A percentile compares a stretch with the other conserved stretches of the same genome.
Evolutionary conservation across 2,329 filamentous ascomycete species (phyloP).

Genomic region (Hansfordia pulvinata): DNA sequence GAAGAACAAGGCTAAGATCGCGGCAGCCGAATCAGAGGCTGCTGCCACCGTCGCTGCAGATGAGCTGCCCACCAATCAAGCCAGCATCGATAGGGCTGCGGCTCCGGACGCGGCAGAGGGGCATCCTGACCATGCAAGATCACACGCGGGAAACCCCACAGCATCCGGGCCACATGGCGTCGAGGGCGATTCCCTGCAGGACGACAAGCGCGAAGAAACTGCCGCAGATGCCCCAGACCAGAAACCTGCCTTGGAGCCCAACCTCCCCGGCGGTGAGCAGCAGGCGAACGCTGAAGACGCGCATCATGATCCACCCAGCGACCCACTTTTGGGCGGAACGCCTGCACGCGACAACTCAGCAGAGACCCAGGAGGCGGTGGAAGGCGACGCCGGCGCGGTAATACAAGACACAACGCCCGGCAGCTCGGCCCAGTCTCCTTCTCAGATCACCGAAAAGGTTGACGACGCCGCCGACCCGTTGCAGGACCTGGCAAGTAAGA

Average conservation of each 20-base stretch:
- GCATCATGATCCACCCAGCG: conserved; percentile 5
- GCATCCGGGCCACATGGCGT: no score
- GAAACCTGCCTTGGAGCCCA: conserved; percentile 8
- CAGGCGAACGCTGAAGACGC: conserved; percentile 8
- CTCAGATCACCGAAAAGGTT: no score
- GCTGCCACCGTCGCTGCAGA: conserved; percentile 1
- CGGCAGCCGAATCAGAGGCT: conserved; percentile 2
- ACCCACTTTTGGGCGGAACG: conserved; percentile 8
- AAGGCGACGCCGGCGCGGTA: no score
- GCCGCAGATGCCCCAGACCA: no score
- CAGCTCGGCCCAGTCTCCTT: no score
- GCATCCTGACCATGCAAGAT: conserved; percentile 3
- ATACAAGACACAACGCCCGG: no score
- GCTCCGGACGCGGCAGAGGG: no score
- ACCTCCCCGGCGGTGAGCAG: conserved; percentile 11
- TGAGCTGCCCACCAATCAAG: no score
- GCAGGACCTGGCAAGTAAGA: conserved; percentile 13
- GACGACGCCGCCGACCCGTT: conserved; percentile 12
- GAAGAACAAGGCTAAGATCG: conserved; percentile 15
- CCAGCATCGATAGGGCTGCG: no score
- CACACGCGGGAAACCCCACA: conserved; percentile 5
- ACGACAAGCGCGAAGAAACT: no score
- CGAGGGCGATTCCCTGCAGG: no score
- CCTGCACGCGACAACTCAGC: conserved; percentile 7
- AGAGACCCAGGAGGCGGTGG: conserved; percentile 7